Evolutionary conservation across 2,329 filamentous ascomycete species (phyloP).

Genomic region (Biscogniauxia sp.): DNA sequence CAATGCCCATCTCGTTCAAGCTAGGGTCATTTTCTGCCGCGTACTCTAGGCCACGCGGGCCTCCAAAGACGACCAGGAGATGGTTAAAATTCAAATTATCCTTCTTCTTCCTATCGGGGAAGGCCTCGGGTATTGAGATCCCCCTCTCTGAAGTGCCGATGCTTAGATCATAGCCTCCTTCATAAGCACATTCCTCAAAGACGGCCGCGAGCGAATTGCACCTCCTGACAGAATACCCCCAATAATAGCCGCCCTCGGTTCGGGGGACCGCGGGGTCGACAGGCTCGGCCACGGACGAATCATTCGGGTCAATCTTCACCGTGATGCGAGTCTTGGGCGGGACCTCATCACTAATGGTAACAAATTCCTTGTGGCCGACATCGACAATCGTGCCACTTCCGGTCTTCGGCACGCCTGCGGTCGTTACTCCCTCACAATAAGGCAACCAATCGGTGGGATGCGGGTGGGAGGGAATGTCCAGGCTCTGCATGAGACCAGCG

Average conservation of each 20-base stretch:
- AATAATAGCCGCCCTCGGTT: constrained; percentile 78
- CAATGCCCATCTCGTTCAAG: constrained; percentile 59
- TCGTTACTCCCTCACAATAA: constrained; percentile 75
- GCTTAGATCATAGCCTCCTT: constrained; percentile 77
- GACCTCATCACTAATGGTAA: constrained; percentile 58
- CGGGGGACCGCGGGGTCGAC: constrained; percentile 68
- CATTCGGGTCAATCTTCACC: constrained; percentile 57
- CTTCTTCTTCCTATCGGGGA: constrained; percentile 40
- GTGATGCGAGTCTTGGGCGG: constrained; percentile 73
- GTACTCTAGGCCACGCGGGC: constrained; percentile 74
- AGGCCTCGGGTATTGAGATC: constrained; percentile 45
- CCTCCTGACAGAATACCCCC: constrained; percentile 74
- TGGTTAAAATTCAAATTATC: constrained; percentile 57
- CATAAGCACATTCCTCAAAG: constrained; percentile 73
- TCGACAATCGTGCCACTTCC: constrained; percentile 55
- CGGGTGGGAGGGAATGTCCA: constrained; percentile 85
- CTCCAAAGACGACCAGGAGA: constrained; percentile 76
- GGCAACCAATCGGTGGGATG: constrained; percentile 73
- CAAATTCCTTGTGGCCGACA: constrained; percentile 53
- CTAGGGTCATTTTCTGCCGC: constrained; percentile 62
- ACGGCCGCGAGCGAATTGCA: constrained; percentile 66
- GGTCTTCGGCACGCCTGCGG: constrained; percentile 42
- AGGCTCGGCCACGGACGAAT: constrained; percentile 50
- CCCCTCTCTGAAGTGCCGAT: constrained; percentile 83
- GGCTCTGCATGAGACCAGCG: constrained; percentile 69